Evolutionary conservation across 2,329 filamentous ascomycete genomes (phyloP).

Genomic region (Graphilbum ipis-grandicollis): DNA sequence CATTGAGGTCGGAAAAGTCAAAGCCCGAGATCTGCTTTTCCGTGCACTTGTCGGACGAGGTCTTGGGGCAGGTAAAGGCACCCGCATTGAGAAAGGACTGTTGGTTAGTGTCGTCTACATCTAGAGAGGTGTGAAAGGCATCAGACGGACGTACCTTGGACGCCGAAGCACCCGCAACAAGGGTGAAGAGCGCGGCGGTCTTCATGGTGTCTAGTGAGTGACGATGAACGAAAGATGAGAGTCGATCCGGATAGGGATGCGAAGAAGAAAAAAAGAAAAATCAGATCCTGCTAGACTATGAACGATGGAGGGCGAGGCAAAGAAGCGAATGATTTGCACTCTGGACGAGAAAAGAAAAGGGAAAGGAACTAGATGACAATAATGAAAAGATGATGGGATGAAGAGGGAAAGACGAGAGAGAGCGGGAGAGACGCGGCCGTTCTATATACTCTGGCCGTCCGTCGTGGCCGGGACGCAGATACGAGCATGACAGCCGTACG

Average conservation of each 20-base stretch:
- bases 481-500: too few species aligned
- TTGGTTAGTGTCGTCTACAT: background rate
- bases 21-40: conserved; percentile 53
- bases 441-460: background rate
- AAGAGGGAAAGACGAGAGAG: background rate
- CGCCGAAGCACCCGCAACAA: conserved; percentile 33
- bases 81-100: conserved; percentile 15
- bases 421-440: background rate
- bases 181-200: conserved; percentile 26
- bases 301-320: conserved; percentile 21
- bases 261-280: conserved; percentile 12
- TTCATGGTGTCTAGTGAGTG: conserved; percentile 36
- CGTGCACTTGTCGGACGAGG: conserved; percentile 63
- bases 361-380: background rate
- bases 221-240: conserved; percentile 2
- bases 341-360: conserved; percentile 10
- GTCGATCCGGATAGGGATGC: conserved; percentile 8
- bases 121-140: background rate
- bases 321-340: conserved; percentile 41
- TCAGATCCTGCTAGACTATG: conserved; percentile 5
- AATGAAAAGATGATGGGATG: background rate
- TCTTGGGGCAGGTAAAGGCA: conserved; percentile 49
- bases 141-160: conserved; percentile 17
- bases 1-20: conserved; percentile 47
- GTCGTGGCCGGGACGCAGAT: too few species aligned